Evolutionary conservation across 129 eudicot genomes (phyloP), one percentile per base, ranked within the genome.

Genomic region (Tanacetum coccineum): DNA sequence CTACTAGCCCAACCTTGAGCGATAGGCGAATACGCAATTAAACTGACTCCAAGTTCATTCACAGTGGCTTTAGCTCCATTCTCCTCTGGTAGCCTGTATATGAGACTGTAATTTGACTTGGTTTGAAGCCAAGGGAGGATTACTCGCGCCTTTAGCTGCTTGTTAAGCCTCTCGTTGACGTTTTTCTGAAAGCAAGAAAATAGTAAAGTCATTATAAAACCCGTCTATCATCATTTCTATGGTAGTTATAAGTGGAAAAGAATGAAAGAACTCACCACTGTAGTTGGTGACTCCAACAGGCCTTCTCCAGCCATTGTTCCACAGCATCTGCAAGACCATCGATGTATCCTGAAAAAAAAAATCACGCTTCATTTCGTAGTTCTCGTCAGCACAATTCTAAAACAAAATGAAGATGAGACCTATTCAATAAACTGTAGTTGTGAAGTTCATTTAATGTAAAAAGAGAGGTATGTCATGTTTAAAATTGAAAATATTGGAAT

Each of bases 271-370:
- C 59, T 18, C 58, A 94, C 99, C 97, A 36, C 90, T 82, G 46
- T 84, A 94, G 80, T 94, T 94, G 58, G 97, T 87, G 18, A 89
- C 99, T 17, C 99, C 99, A 58, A 94, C 99, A 54, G n/a, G 99
- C 99, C 76, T 94, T 94, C 79, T 89, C 97, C 42, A 94, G 90
- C 26, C 97, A 95, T 74, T 86, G 92, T 80, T 94, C 99, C 74
- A 94, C 99, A 20, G 97, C 99, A 81, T 94, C 99, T 46, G 85
- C 99, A 72, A 94, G 93, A 74, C 99, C 99, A 71, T 94, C 97
- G n/a, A 94, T 85, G 74, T 94, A 94, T 60, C 97, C 99, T 94
- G 87, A 79, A 83, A 80, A 57, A 4, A 21, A 47, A 9, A 32
- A 18, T 58, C 36, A 22, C 19, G 30, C 12, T 50, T 58, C 3